Evolutionary conservation across 176 grass and related monocot species (phyloP).

Genomic region (Saccharum officinarum): DNA sequence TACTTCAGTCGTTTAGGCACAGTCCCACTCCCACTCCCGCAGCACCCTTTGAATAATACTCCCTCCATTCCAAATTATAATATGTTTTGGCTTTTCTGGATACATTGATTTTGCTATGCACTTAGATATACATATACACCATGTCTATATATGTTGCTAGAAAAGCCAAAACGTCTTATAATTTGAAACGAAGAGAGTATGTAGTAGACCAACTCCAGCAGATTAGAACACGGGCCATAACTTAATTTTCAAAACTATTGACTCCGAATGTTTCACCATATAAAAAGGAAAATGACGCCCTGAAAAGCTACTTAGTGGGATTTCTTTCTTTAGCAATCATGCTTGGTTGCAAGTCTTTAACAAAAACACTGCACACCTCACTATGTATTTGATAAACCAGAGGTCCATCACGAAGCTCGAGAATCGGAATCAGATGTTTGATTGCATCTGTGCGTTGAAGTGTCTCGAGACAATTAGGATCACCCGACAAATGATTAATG

Average conservation of each 20-base stretch:
- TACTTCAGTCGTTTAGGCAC: neutral
- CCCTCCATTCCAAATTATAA: no score
- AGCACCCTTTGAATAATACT: neutral
- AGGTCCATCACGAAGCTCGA: constrained; percentile 88
- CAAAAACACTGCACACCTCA: constrained; percentile 48
- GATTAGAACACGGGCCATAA: neutral
- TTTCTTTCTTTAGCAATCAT: neutral
- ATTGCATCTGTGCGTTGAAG: constrained; percentile 99
- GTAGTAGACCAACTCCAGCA: neutral
- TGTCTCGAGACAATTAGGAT: constrained; percentile 95
- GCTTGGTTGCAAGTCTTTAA: neutral
- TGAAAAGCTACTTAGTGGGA: neutral
- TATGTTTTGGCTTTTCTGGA: no score
- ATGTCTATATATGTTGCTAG: no score
- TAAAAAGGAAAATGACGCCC: neutral
- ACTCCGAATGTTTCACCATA: neutral
- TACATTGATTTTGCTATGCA: no score
- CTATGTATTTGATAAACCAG: constrained; percentile 93
- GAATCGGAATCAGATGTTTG: constrained; percentile 96
- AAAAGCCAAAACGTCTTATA: no score
- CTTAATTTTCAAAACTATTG: neutral
- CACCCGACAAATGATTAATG: constrained; percentile 96
- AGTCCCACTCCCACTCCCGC: neutral
- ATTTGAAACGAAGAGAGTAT: no score
- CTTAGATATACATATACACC: no score